These are phyloP conservation scores for Phaeolepiota aurea DNA, from an alignment of 768 basidiomycete genomes.

Conservation along the genomic window DNA sequence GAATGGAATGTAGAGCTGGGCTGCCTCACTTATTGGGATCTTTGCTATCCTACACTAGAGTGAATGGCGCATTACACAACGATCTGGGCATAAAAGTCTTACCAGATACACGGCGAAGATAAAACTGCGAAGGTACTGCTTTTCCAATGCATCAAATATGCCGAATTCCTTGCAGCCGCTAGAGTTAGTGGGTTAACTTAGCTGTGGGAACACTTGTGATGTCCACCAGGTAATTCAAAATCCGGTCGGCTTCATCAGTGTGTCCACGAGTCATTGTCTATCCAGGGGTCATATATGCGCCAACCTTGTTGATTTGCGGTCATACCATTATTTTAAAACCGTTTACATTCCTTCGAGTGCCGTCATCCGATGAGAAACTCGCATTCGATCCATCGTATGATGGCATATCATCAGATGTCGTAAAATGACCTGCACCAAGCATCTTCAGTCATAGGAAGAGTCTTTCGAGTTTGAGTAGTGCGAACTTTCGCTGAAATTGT, in stretches of 20 bases:
- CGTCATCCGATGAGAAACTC: constrained; percentile 26
- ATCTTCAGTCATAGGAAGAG: constrained; percentile 4
- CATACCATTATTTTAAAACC: constrained; percentile 63
- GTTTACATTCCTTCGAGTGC: constrained; percentile 35
- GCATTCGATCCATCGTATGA: constrained; percentile 20
- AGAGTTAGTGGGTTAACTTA: too few relatives aligned
- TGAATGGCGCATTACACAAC: neutral
- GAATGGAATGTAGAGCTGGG: constrained; percentile 3
- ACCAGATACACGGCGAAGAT: constrained; percentile 84
- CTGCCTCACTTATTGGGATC: constrained; percentile 72
- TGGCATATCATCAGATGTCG: constrained; percentile 35
- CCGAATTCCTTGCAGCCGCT: constrained; percentile 87
- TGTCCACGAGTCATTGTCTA: constrained; percentile 65
- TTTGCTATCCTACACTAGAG: constrained; percentile 54
- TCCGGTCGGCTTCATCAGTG: constrained; percentile 75
- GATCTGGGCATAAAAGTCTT: constrained; percentile 12
- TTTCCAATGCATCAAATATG: constrained; percentile 80
- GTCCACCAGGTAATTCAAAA: constrained; percentile 67
- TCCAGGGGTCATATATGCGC: neutral
- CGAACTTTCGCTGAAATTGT: constrained; percentile 68
- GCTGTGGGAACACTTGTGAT: too few relatives aligned
- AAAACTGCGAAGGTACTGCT: constrained; percentile 77
- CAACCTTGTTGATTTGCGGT: neutral
- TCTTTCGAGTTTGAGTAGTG: constrained; percentile 3
- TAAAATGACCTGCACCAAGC: constrained; percentile 46